phyloP scores from a whole-genome alignment of 2,329 filamentous ascomycete species.

The Aspergillus clavatus region DNA sequence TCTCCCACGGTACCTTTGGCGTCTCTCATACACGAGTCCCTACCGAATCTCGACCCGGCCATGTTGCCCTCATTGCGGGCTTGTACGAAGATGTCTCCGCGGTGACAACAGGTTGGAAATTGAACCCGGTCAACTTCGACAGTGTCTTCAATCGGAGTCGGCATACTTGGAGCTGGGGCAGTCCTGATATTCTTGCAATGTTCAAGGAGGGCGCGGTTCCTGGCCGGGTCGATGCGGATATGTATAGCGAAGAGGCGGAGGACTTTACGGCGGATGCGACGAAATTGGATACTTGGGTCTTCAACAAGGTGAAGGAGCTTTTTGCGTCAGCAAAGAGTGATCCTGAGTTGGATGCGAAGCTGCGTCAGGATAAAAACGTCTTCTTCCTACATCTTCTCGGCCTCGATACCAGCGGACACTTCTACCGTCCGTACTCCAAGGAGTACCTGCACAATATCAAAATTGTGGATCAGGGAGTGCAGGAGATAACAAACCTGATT shows the following conservation, averaged over 20 bases:
- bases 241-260: conserved; percentile 77
- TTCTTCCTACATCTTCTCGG: conserved; percentile 95
- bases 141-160: conserved; percentile 95
- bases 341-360: conserved; percentile 63
- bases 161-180: conserved; percentile 99
- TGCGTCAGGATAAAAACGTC: conserved; percentile 80
- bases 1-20: conserved; percentile 89
- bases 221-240: conserved; percentile 80
- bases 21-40: conserved; percentile 96
- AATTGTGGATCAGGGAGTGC: conserved; percentile 83
- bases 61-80: conserved; percentile 94
- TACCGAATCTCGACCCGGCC: conserved; percentile 91
- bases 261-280: conserved; percentile 82
- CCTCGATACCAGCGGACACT: conserved; percentile 84
- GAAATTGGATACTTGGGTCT: conserved; percentile 87
- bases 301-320: conserved; percentile 83
- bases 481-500: conserved; percentile 75
- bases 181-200: conserved; percentile 95
- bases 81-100: conserved; percentile 97
- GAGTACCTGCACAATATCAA: conserved; percentile 95
- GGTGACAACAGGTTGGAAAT: conserved; percentile 95
- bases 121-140: conserved; percentile 97
- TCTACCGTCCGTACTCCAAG: conserved; percentile 82
- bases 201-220: conserved; percentile 89
- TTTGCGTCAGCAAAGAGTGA: conserved; percentile 78